Percentiles rank a stretch among this genome's conserved stretches.
phyloP scores from a whole-genome alignment of 2,329 filamentous ascomycete species.

The Chrysoporthe deuterocubensis region DNA sequence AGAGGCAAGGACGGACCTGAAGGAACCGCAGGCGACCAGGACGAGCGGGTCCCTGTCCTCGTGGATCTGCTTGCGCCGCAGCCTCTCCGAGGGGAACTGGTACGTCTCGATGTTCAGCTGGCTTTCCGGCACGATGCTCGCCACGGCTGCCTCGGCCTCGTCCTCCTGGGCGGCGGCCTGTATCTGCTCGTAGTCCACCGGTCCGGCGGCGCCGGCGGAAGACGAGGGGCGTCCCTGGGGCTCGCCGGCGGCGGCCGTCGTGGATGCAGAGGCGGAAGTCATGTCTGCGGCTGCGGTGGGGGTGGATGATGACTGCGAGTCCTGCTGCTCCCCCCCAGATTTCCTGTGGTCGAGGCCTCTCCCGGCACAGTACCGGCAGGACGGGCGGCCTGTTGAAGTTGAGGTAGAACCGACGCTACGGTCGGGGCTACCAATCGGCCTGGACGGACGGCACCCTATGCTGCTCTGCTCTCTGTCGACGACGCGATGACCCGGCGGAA shows the following conservation, averaged over 20 bases:
- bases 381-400: background rate
- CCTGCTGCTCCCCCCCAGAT: background rate
- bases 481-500: background rate
- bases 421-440: background rate
- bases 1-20: constrained; percentile 34
- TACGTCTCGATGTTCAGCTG: constrained; percentile 32
- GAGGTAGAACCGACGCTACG: no score
- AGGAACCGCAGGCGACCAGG: constrained; percentile 42
- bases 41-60: constrained; percentile 40
- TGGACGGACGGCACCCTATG: background rate
- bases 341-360: background rate
- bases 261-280: background rate
- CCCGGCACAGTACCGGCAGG: background rate
- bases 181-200: constrained; percentile 14
- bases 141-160: constrained; percentile 2
- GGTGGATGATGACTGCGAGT: background rate
- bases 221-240: constrained; percentile 3
- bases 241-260: constrained; percentile 7
- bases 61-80: constrained; percentile 34
- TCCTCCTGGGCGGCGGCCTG: constrained; percentile 9
- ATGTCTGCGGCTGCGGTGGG: background rate
- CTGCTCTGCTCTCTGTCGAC: background rate
- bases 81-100: constrained; percentile 36
- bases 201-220: background rate
- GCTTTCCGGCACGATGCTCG: constrained; percentile 26